A percentile compares a stretch with the other conserved stretches of the same genome.
Conservation (phyloP, 164 flowering plant genomes). For the Paratinospora sagittata region DNA sequence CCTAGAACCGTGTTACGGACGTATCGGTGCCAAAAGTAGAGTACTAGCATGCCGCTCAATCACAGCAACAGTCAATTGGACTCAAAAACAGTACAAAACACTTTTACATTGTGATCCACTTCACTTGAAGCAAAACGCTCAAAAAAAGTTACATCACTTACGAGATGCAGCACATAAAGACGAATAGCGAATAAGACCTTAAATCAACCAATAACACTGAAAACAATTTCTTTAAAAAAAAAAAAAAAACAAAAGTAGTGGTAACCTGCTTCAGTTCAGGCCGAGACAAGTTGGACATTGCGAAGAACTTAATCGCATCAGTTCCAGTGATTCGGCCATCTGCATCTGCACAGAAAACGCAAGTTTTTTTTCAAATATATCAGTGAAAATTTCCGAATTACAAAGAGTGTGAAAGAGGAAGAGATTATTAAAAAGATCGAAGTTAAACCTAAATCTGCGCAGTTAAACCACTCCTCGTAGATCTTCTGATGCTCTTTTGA, state of each 20-base stretch:
- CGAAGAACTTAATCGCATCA: conserved; percentile 85
- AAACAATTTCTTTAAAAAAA: too few species aligned
- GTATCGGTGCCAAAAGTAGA: too few species aligned
- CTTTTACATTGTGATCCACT: neutral
- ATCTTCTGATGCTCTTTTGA: conserved; percentile 76
- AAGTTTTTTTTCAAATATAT: neutral
- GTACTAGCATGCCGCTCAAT: too few species aligned
- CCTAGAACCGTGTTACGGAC: too few species aligned
- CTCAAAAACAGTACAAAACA: too few species aligned
- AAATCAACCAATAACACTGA: too few species aligned
- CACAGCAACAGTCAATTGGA: neutral
- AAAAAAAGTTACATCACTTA: neutral
- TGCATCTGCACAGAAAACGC: conserved; percentile 38
- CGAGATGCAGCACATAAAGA: too few species aligned
- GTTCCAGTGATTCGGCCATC: conserved; percentile 85
- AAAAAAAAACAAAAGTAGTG: neutral
- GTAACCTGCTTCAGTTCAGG: conserved; percentile 84
- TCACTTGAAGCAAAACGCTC: neutral
- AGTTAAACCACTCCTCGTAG: conserved; percentile 78
- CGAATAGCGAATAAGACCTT: too few species aligned
- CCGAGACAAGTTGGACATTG: conserved; percentile 72
- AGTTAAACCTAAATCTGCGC: conserved; percentile 71
- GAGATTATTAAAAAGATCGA: neutral
- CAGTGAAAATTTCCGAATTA: neutral
- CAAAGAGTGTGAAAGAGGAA: conserved; percentile 2